phyloP scores from a whole-genome alignment of 352 stramenopile species.

The Phytophthora rubi region DNA sequence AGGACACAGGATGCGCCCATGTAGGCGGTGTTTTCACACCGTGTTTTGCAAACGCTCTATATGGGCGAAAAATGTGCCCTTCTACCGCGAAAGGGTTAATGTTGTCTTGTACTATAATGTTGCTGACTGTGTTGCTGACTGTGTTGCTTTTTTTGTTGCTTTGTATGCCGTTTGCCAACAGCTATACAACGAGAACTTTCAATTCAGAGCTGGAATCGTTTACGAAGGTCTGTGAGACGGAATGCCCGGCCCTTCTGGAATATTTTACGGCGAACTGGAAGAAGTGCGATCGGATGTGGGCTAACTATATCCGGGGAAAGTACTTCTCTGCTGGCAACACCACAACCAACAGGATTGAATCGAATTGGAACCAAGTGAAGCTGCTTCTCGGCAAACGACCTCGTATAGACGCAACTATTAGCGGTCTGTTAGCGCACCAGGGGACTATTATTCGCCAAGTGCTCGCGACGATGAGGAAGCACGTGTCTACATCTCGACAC shows the following conservation, averaged over 20 bases:
- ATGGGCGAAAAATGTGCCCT: too few relatives aligned
- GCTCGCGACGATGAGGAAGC: constrained; percentile 3
- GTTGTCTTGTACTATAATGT: background rate
- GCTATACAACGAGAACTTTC: background rate
- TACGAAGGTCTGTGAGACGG: background rate
- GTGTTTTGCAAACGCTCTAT: too few relatives aligned
- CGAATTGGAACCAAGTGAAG: constrained; percentile 35
- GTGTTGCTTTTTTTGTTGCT: background rate
- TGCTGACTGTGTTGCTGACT: background rate
- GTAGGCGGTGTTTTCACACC: too few relatives aligned
- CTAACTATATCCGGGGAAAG: constrained; percentile 4
- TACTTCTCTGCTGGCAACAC: constrained; percentile 30
- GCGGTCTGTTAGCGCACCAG: constrained; percentile 12
- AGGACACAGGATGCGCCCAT: too few relatives aligned
- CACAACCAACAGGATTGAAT: constrained; percentile 32
- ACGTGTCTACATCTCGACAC: background rate
- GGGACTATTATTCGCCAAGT: constrained; percentile 5
- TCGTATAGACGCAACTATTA: constrained; percentile 7
- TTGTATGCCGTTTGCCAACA: background rate
- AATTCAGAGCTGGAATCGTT: background rate
- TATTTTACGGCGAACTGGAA: constrained; percentile 25
- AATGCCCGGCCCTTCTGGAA: constrained; percentile 1
- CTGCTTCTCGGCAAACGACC: constrained; percentile 12
- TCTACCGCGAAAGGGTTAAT: background rate
- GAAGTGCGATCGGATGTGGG: constrained; percentile 23